Evolutionary conservation across 139 green algal genomes (phyloP), one percentile per base, ranked within the genome.

Genomic region (Chlamydomonas asymmetrica): DNA sequence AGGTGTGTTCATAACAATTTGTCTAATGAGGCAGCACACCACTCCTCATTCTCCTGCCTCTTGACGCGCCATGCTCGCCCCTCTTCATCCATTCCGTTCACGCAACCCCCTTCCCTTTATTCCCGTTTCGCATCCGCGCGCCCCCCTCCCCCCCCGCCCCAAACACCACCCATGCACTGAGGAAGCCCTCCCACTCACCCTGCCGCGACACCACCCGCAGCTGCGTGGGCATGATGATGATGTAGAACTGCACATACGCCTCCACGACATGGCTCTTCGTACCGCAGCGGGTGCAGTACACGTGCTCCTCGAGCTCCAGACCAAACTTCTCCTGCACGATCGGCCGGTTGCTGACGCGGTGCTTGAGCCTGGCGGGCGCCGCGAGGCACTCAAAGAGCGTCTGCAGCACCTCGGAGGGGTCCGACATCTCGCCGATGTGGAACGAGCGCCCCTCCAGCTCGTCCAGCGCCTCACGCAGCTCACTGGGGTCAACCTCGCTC

Each of bases 401-500:
- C 45, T 75, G 59, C 40, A 89, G 63, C 63, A 85, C 73, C 81
- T 89, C 83, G 29, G 63, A 71, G 18, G 87, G 80, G 71, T 92
- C 87, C 67, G 80, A 85, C 87, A 92, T 92, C 84, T 93, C 80
- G 39, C 85, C 82, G 20, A 87, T 52, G 20, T 71, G 67, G 84
- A 91, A 91, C 5, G 64, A 43, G 20, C 85, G 37, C 29, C 54
- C 66, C 13, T 80, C 76, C 74, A 86, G 41, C 18, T 45, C 61
- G 50, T 83, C 84, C 66, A 97, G 90, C 25, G 92, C 88, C 67
- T 83, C 73, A 48, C 91, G 80, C 71, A 95, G 79, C 31, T 71
- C 61, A 1, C 77, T 88, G 13, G 91, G 91, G 48, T 85, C 84
- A 32, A 93, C 81, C 40, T 82, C 71, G 38, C 34, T 52, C 64